These are phyloP conservation scores for Marchantia polymorpha DNA, from an alignment of 225 moss, liverwort and hornwort genomes.

Conservation along the genomic window DNA sequence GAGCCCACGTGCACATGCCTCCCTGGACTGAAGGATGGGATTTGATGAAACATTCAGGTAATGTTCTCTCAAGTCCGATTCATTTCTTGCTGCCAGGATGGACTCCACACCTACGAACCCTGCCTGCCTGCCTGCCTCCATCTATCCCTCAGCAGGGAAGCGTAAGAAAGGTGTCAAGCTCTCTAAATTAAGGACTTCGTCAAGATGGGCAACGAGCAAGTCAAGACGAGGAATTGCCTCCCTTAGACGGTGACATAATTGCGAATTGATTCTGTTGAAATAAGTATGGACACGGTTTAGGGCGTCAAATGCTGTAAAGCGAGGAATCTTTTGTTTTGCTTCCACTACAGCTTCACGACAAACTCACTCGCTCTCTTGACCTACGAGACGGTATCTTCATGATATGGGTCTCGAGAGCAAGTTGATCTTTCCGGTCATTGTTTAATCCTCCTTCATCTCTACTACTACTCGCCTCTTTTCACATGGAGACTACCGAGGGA, in stretches of 20 bases:
- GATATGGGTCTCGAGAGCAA: background rate
- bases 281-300: background rate
- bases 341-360: constrained; percentile 6
- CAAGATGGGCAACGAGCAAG: background rate
- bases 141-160: background rate
- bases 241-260: background rate
- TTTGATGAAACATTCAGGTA: background rate
- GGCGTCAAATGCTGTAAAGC: background rate
- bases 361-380: background rate
- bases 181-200: background rate
- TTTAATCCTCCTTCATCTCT: background rate
- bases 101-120: background rate
- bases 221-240: background rate
- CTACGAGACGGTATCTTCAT: background rate
- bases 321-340: background rate
- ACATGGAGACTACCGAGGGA: background rate
- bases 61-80: background rate
- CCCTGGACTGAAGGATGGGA: too few species aligned
- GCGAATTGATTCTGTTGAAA: background rate
- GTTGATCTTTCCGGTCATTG: background rate
- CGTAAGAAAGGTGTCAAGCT: background rate
- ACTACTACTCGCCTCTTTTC: background rate
- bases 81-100: background rate
- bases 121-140: too few species aligned
- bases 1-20: too few species aligned